Evolutionary conservation across 1,139 yeast genomes (phyloP).

Genomic region (Zhuliangozyma parablackwelliae): DNA sequence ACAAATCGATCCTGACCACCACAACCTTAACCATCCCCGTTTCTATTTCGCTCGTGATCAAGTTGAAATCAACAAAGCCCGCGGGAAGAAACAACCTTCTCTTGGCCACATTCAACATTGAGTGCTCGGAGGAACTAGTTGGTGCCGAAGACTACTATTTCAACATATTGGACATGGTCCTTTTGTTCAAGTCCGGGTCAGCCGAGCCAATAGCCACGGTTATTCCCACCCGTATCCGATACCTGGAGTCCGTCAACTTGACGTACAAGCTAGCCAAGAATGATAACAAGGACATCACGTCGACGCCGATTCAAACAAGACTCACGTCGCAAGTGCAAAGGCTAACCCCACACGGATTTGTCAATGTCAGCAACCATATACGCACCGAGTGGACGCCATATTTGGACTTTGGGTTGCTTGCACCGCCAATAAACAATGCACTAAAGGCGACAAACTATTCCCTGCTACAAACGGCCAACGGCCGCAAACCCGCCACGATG

Average conservation of each 20-base stretch:
- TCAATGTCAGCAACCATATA: conserved; percentile 28
- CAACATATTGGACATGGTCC: conserved; percentile 36
- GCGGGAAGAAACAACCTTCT: conserved; percentile 51
- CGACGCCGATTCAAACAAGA: conserved; percentile 31
- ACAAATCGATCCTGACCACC: conserved; percentile 1
- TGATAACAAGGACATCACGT: conserved; percentile 16
- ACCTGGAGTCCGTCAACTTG: conserved; percentile 32
- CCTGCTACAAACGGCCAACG: conserved; percentile 11
- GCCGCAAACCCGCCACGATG: conserved; percentile 1
- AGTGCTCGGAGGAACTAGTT: conserved; percentile 43
- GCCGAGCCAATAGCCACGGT: conserved; percentile 19
- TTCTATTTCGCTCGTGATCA: conserved; percentile 35
- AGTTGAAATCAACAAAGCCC: conserved; percentile 54
- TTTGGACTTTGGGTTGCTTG: conserved; percentile 50
- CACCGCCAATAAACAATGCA: conserved; percentile 43
- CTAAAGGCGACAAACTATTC: conserved; percentile 23
- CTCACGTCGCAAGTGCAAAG: conserved; percentile 26
- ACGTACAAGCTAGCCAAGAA: conserved; percentile 41
- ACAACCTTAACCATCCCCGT: conserved; percentile 16
- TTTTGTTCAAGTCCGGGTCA: conserved; percentile 35
- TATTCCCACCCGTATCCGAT: conserved; percentile 22
- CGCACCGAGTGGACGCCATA: conserved; percentile 59
- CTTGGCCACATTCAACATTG: conserved; percentile 54
- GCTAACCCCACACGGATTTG: conserved; percentile 7
- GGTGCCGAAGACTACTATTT: conserved; percentile 25